Percentiles rank a stretch among this genome's conserved stretches.
phyloP scores from a whole-genome alignment of 1,284 basidiomycete species.

The Trichosporon faecale region DNA sequence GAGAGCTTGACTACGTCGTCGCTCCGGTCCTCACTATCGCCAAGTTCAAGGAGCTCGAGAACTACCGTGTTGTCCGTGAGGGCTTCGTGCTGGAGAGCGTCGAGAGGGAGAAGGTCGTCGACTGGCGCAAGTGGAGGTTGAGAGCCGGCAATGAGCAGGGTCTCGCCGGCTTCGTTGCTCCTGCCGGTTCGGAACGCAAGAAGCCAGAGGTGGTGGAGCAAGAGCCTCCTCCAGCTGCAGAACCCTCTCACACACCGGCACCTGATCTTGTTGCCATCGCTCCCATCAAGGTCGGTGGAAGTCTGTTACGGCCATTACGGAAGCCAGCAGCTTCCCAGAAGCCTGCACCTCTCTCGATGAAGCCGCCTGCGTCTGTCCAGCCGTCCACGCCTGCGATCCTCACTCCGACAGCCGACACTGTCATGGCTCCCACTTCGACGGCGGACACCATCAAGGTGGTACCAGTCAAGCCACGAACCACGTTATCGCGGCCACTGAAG shows the following conservation, averaged over 20 bases:
- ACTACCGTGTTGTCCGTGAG: conserved; percentile 79
- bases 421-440: not conserved
- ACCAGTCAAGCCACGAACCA: not conserved
- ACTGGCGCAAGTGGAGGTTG: conserved; percentile 49
- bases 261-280: not conserved
- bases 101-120: conserved; percentile 59
- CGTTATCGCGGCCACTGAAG: not conserved
- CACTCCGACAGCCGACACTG: not conserved
- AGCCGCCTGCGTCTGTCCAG: not conserved
- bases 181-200: not conserved
- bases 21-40: conserved; percentile 84
- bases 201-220: not conserved
- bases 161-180: not conserved
- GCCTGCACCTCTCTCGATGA: not conserved
- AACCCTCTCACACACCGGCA: not conserved
- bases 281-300: not conserved
- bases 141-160: conserved; percentile 10
- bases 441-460: not conserved
- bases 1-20: conserved; percentile 63
- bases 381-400: not conserved
- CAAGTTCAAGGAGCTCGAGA: conserved; percentile 80
- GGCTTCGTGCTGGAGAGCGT: conserved; percentile 82
- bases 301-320: not conserved
- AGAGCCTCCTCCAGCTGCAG: not conserved
- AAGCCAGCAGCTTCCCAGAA: not conserved